Conservation (phyloP, 2,329 filamentous ascomycete genomes). For the Colletotrichum lini region DNA sequence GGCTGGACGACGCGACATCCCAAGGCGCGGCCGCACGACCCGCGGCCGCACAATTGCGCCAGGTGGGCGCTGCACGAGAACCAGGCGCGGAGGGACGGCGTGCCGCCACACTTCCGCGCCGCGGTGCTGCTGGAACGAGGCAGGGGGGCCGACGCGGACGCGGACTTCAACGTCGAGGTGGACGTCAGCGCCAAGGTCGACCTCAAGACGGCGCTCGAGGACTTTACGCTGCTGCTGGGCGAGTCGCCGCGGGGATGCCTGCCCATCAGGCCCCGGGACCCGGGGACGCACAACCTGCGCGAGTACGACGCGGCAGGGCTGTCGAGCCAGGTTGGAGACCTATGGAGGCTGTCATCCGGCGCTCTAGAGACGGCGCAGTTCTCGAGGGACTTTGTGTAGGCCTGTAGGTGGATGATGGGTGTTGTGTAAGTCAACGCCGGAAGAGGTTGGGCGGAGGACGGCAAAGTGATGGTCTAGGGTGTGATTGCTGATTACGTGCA, state of each 20-base stretch:
- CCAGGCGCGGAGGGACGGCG: background rate
- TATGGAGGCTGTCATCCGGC: background rate
- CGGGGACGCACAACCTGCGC: background rate
- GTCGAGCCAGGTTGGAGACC: background rate
- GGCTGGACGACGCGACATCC: slow-evolving; percentile 1
- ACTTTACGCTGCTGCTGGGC: background rate
- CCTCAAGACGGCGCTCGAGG: background rate
- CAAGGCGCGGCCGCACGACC: background rate
- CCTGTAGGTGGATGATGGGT: no score
- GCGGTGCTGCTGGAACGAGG: background rate
- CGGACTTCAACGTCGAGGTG: background rate
- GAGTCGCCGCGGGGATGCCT: background rate
- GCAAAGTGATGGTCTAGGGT: no score
- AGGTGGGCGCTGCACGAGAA: slow-evolving; percentile 3
- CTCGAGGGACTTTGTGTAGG: background rate
- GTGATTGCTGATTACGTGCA: background rate
- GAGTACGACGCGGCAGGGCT: background rate
- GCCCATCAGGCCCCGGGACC: background rate
- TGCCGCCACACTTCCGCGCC: slow-evolving; percentile 2
- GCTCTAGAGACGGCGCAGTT: background rate
- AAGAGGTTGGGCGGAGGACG: no score
- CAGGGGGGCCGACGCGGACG: background rate
- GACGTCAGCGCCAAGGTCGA: background rate
- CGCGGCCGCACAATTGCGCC: background rate
- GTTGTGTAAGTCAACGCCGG: no score